Evolutionary conservation across 2,329 filamentous ascomycete genomes (phyloP).

Genomic region (Colletotrichum sp.): DNA sequence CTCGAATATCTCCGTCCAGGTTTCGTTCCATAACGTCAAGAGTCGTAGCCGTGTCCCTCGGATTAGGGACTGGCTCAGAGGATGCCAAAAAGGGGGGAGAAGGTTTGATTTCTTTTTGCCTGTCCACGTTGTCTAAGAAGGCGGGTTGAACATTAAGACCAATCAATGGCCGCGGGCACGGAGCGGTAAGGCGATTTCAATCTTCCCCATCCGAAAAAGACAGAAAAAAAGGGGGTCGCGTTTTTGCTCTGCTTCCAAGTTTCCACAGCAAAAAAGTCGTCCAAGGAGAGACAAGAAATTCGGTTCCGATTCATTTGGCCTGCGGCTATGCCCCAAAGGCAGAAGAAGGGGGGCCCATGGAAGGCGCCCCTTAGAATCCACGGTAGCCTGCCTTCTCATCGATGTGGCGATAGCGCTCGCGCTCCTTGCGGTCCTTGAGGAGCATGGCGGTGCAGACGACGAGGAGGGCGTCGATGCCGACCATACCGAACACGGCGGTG

Average conservation of each 20-base stretch:
- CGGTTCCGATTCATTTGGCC: background rate
- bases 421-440: slow-evolving; percentile 81
- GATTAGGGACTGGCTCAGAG: background rate
- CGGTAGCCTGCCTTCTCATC: slow-evolving; percentile 75
- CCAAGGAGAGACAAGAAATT: background rate
- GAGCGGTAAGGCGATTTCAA: slow-evolving; percentile 4
- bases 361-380: slow-evolving; percentile 42
- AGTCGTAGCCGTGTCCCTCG: background rate
- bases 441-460: slow-evolving; percentile 76
- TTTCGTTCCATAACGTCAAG: slow-evolving; percentile 12
- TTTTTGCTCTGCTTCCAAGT: background rate
- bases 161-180: slow-evolving; percentile 4
- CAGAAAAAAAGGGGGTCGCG: background rate
- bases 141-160: slow-evolving; percentile 10
- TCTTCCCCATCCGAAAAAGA: slow-evolving; percentile 1
- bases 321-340: background rate
- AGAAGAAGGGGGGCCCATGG: background rate
- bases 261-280: background rate
- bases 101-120: slow-evolving; percentile 9
- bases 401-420: slow-evolving; percentile 78
- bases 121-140: slow-evolving; percentile 12
- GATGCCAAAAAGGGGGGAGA: background rate
- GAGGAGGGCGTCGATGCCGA: slow-evolving; percentile 72
- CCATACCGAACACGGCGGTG: slow-evolving; percentile 80
- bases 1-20: slow-evolving; percentile 11